A percentile compares a stretch with the other conserved stretches of the same genome.
Evolutionary conservation across 2,329 filamentous ascomycete species (phyloP).

Genomic region (Aureobasidium sp.): DNA sequence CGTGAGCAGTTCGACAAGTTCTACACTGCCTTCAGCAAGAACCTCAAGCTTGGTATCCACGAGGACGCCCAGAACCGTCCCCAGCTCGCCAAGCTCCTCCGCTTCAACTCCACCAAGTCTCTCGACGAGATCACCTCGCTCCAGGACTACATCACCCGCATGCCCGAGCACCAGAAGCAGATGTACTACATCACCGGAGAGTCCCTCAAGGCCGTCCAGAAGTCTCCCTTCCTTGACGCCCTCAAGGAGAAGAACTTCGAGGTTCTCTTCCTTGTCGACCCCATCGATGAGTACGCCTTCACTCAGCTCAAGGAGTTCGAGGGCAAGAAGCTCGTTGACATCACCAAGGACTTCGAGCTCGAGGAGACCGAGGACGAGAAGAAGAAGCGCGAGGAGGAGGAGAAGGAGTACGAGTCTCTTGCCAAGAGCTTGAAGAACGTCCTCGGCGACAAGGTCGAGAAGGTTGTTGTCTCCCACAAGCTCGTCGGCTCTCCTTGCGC

Average conservation of each 20-base stretch:
- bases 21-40: conserved; percentile 99
- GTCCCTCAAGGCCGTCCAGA: conserved; percentile 94
- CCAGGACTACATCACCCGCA: conserved; percentile 95
- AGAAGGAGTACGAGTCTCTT: conserved; percentile 95
- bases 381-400: conserved; percentile 85
- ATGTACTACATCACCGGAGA: conserved; percentile 99
- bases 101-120: conserved; percentile 98
- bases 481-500: conserved; percentile 89
- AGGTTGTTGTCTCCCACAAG: conserved; percentile 99
- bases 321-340: conserved; percentile 99
- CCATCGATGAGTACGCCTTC: conserved; percentile 99
- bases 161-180: conserved; percentile 99
- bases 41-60: conserved; percentile 99
- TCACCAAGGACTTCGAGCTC: conserved; percentile 99
- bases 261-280: conserved; percentile 98
- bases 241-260: conserved; percentile 99
- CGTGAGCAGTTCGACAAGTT: conserved; percentile 99
- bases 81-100: conserved; percentile 91
- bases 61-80: conserved; percentile 97
- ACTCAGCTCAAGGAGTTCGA: conserved; percentile 99
- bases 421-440: conserved; percentile 99
- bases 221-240: conserved; percentile 97
- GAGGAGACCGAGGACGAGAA: conserved; percentile 99
- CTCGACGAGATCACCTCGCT: conserved; percentile 93
- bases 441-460: conserved; percentile 98